These are phyloP conservation scores for Suillus subaureus DNA, from an alignment of 768 basidiomycete genomes.

Conservation along the genomic window DNA sequence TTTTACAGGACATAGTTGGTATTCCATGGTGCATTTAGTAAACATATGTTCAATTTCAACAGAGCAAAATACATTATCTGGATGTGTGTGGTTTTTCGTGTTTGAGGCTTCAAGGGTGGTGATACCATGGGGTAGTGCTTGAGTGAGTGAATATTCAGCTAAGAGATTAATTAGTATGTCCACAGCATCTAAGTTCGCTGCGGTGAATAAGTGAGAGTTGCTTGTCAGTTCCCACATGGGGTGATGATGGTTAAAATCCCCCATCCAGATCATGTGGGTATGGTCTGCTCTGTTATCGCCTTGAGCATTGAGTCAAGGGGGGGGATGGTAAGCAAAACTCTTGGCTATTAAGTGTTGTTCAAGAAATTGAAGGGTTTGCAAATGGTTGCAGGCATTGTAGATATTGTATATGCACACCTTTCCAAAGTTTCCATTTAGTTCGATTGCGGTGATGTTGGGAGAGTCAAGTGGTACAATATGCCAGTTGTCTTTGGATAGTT, in stretches of 20 bases:
- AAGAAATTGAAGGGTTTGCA: background rate
- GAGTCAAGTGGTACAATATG: too few relatives aligned
- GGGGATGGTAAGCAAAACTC: too few relatives aligned
- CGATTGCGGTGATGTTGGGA: too few relatives aligned
- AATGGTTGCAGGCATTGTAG: background rate
- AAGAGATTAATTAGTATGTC: background rate
- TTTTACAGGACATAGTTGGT: background rate
- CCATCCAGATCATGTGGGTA: background rate
- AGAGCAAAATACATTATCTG: background rate
- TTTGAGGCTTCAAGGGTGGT: background rate
- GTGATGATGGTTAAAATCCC: background rate
- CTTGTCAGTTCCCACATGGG: background rate
- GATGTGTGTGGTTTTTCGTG: background rate
- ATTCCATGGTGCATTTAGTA: background rate
- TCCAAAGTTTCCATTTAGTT: too few relatives aligned
- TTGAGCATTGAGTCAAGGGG: background rate
- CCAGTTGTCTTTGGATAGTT: too few relatives aligned
- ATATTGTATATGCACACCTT: background rate
- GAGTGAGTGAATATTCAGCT: background rate
- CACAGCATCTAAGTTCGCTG: background rate
- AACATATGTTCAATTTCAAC: background rate
- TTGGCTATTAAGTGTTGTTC: background rate
- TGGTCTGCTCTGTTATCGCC: background rate
- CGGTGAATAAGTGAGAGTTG: background rate
- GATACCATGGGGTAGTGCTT: background rate